Percentiles rank a stretch among this genome's conserved stretches.
Conservation (phyloP, 441 rosid species). For the Erysimum cheiri region DNA sequence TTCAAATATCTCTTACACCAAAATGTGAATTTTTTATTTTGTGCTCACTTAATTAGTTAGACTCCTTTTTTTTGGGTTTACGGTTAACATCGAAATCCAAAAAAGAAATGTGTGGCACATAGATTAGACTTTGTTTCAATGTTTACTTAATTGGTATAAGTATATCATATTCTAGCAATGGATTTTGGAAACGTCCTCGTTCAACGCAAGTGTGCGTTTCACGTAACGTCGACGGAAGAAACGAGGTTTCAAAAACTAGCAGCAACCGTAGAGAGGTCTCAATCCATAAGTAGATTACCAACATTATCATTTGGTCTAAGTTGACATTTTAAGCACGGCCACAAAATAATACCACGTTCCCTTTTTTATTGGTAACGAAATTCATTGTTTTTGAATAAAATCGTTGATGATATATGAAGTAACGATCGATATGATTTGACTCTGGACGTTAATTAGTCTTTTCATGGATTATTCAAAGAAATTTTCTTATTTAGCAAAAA, state of each 20-base stretch:
- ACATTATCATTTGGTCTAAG: constrained; percentile 27
- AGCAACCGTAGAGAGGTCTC: constrained; percentile 26
- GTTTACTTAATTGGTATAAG: constrained; percentile 1
- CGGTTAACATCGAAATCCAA: constrained; percentile 4
- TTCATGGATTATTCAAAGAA: constrained; percentile 26
- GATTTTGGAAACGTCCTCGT: constrained; percentile 20
- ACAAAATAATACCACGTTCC: constrained; percentile 3
- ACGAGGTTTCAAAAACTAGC: constrained; percentile 20
- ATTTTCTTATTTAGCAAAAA: background rate
- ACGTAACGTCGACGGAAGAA: constrained; percentile 34
- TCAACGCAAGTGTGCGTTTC: constrained; percentile 28
- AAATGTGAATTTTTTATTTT: background rate
- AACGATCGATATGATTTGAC: constrained; percentile 39
- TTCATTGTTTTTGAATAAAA: constrained; percentile 1
- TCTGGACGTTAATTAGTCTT: constrained; percentile 31
- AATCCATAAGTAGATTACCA: constrained; percentile 41
- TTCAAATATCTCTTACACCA: background rate
- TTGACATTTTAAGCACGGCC: constrained; percentile 21
- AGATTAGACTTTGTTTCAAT: constrained; percentile 27
- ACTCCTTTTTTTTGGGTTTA: background rate
- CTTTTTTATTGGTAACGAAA: constrained; percentile 13
- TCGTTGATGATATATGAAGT: background rate
- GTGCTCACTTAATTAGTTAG: constrained; percentile 10
- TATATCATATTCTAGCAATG: constrained; percentile 21
- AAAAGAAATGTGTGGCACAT: background rate